These are phyloP conservation scores for Coemansia pectinata DNA, from an alignment of 192 early-diverging fungal species.

Conservation along the genomic window DNA sequence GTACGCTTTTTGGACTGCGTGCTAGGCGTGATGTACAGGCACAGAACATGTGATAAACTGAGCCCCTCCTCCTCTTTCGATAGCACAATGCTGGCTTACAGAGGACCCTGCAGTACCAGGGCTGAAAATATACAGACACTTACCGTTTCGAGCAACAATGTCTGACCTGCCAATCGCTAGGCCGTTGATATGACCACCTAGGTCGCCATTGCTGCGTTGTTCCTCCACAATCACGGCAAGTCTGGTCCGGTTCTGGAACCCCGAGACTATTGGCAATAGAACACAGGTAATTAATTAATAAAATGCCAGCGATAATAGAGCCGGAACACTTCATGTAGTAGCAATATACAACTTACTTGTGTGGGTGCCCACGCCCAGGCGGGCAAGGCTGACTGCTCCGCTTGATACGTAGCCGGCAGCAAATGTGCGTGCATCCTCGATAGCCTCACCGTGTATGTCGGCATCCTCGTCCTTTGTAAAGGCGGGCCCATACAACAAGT, in stretches of 20 bases:
- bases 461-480: slow-evolving; percentile 42
- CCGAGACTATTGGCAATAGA: slow-evolving; percentile 22
- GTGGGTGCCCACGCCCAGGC: slow-evolving; percentile 40
- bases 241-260: slow-evolving; percentile 14
- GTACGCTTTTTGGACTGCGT: not conserved
- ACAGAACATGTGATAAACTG: slow-evolving; percentile 10
- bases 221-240: slow-evolving; percentile 24
- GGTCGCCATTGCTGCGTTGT: slow-evolving; percentile 1
- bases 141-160: slow-evolving; percentile 47
- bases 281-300: not conserved
- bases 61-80: not conserved
- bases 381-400: slow-evolving; percentile 35
- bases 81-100: not conserved
- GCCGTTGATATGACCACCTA: slow-evolving; percentile 26
- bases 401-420: slow-evolving; percentile 27
- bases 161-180: slow-evolving; percentile 32
- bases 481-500: slow-evolving; percentile 36
- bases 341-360: slow-evolving; percentile 21
- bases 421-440: slow-evolving; percentile 31
- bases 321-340: not conserved
- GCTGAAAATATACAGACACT: slow-evolving; percentile 6
- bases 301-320: not conserved
- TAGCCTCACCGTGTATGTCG: slow-evolving; percentile 11
- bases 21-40: slow-evolving; percentile 4
- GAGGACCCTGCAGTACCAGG: not conserved